These are phyloP conservation scores for Ophiostoma himal-ulmi DNA, from an alignment of 2,329 filamentous ascomycete species.

Conservation along the genomic window DNA sequence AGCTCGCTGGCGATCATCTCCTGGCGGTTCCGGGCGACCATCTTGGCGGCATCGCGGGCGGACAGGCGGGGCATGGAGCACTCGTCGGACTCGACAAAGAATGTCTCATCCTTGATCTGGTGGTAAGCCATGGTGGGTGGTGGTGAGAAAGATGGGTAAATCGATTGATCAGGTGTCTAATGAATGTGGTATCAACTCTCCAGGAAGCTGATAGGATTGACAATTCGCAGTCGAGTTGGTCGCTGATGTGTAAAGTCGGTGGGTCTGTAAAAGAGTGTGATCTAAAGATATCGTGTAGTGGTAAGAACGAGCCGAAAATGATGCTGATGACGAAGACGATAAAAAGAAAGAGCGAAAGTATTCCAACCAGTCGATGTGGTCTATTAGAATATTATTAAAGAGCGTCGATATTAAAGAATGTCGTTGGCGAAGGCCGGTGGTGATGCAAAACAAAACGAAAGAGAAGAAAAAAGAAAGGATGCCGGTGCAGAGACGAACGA, in stretches of 20 bases:
- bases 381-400: slow-evolving; percentile 58
- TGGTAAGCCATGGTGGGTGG: slow-evolving; percentile 31
- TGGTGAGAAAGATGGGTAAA: neutral
- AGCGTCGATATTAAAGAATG: slow-evolving; percentile 55
- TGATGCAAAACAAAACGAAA: slow-evolving; percentile 34
- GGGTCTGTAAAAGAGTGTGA: slow-evolving; percentile 31
- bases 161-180: slow-evolving; percentile 12
- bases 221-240: slow-evolving; percentile 19
- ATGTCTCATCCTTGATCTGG: slow-evolving; percentile 39
- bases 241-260: slow-evolving; percentile 11
- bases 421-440: slow-evolving; percentile 47
- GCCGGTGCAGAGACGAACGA: slow-evolving; percentile 29
- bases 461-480: slow-evolving; percentile 28
- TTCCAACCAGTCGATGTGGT: slow-evolving; percentile 38
- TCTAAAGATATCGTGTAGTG: slow-evolving; percentile 18
- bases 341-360: slow-evolving; percentile 34
- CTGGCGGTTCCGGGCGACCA: slow-evolving; percentile 75
- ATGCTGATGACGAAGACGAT: slow-evolving; percentile 30
- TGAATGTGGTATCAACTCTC: slow-evolving; percentile 20
- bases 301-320: neutral
- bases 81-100: slow-evolving; percentile 54
- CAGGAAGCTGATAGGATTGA: slow-evolving; percentile 22
- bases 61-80: slow-evolving; percentile 52
- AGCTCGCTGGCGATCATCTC: slow-evolving; percentile 85
- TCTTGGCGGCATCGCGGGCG: slow-evolving; percentile 68